These are phyloP conservation scores for Dactylonectria macrodidyma DNA, from an alignment of 2,329 filamentous ascomycete genomes.

Conservation along the genomic window DNA sequence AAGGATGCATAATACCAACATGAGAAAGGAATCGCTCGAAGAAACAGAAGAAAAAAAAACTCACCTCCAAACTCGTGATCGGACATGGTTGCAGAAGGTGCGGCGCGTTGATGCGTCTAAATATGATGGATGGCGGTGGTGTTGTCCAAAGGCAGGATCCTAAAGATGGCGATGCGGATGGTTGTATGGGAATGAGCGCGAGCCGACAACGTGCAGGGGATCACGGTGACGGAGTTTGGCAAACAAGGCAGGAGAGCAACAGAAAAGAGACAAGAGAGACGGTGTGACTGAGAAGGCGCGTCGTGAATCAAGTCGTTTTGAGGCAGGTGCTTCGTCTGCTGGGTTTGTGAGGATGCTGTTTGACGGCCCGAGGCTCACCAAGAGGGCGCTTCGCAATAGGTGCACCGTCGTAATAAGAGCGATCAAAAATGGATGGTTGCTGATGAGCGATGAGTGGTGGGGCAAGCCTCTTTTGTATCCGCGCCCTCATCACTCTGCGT, in stretches of 20 bases:
- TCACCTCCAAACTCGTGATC: constrained; percentile 77
- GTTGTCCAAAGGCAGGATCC: constrained; percentile 4
- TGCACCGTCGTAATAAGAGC: constrained; percentile 10
- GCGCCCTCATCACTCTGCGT: constrained; percentile 25
- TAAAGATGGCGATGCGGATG: neutral
- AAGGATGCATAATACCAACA: constrained; percentile 9
- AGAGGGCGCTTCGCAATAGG: constrained; percentile 22
- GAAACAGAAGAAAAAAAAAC: constrained; percentile 25
- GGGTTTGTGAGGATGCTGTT: too few relatives aligned
- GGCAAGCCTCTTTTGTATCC: constrained; percentile 51
- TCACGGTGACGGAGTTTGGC: constrained; percentile 1
- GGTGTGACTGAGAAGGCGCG: neutral
- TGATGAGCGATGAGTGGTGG: constrained; percentile 48
- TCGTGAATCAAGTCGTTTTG: neutral
- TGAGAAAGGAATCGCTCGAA: constrained; percentile 10
- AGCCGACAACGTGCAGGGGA: constrained; percentile 19
- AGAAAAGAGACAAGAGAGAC: neutral
- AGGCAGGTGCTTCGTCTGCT: neutral
- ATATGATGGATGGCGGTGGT: constrained; percentile 14
- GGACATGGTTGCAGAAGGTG: constrained; percentile 64
- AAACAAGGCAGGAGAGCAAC: constrained; percentile 2
- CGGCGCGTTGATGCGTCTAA: constrained; percentile 6
- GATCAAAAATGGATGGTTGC: constrained; percentile 44
- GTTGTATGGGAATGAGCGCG: neutral
- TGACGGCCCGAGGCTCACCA: neutral